These are phyloP conservation scores for Gloeophyllum trabeum DNA, from an alignment of 768 basidiomycete species.

Conservation along the genomic window DNA sequence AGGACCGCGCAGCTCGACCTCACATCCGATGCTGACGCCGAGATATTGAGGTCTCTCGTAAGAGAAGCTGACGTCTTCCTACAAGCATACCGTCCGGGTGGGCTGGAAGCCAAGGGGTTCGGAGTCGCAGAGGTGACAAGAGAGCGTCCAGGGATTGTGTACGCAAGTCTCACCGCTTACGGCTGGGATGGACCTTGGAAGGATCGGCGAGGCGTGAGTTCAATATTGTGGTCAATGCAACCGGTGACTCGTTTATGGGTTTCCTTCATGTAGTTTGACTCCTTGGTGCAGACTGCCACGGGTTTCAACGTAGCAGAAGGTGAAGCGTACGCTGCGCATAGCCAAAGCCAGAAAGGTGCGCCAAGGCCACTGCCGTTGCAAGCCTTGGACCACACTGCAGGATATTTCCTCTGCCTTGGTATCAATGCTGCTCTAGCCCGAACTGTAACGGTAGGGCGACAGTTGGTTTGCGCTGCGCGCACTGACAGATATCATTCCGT, in stretches of 20 bases:
- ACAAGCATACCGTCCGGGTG: slow-evolving; percentile 48
- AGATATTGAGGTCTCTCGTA: slow-evolving; percentile 24
- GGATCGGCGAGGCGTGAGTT: slow-evolving; percentile 35
- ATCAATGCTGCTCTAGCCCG: slow-evolving; percentile 43
- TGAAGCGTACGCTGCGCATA: slow-evolving; percentile 27
- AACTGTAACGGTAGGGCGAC: slow-evolving; percentile 42
- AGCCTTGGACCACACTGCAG: slow-evolving; percentile 48
- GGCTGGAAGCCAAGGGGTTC: slow-evolving; percentile 36
- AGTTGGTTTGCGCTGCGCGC: no score
- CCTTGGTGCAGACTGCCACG: slow-evolving; percentile 49
- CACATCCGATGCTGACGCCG: slow-evolving; percentile 16
- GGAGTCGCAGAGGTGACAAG: slow-evolving; percentile 27
- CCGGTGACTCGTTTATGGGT: neutral
- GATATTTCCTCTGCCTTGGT: slow-evolving; percentile 47
- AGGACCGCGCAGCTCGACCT: slow-evolving; percentile 53
- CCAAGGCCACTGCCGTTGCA: slow-evolving; percentile 40
- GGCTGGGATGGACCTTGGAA: slow-evolving; percentile 50
- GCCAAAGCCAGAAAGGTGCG: slow-evolving; percentile 5
- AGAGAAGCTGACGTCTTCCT: slow-evolving; percentile 43
- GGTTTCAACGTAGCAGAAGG: slow-evolving; percentile 53
- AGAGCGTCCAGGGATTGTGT: slow-evolving; percentile 34
- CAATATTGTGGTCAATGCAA: neutral
- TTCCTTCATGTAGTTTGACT: slow-evolving; percentile 39
- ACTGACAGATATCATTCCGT: neutral
- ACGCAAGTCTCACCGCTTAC: slow-evolving; percentile 43